Base-by-base conservation (phyloP, 306 rosid species). In the Sesbania bispinosa region DNA sequence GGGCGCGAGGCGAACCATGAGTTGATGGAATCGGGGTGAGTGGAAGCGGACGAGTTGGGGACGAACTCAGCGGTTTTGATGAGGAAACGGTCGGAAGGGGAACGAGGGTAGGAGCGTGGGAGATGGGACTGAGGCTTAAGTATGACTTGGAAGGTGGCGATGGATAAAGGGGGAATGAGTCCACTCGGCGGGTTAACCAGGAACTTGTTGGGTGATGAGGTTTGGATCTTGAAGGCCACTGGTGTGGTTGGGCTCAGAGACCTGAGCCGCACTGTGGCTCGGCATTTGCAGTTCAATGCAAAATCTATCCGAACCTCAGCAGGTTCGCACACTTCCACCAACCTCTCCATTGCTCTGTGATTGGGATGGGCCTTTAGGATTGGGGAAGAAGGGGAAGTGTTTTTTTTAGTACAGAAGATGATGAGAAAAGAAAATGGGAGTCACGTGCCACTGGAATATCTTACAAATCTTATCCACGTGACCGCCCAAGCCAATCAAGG, bases 111-210 rank as follows among this genome's bases (percentile, higher is more conserved):
- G 20, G 87, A 4, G 8, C 54, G 65, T 6, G 97, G 97, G 54
- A 83, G 71, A 8, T 84, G 85, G 20, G 85, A 1, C 60, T 91
- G 93, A 3, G 96, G 91, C 67, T 91, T 91, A 77, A 91, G 96
- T 65, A 91, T 85, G 78, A 91, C 76, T 59, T 87, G 91, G 83
- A 91, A 79, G 35, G 88, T 82, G 77, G 85, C 82, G 51, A 51
- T 43, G 75, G 88, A 83, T n/a, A 76, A 32, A 39, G 91, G 91
- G 2, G 79, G 74, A 76, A 91, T 79, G 74, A 88, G 65, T 41
- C 89, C 93, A 57, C 50, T 77, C 5, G 97, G 86, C 0, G 96
- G 97, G 76, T 85, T 91, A n/a, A 91, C 93, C 42, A 85, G 81
- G 83, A 88, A 91, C 55, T 88, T 91, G 76, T 84, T 52, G 7